Evolutionary conservation across 371 early-diverging fungal genomes (phyloP).

Genomic region (Rhizopus microsporus): DNA sequence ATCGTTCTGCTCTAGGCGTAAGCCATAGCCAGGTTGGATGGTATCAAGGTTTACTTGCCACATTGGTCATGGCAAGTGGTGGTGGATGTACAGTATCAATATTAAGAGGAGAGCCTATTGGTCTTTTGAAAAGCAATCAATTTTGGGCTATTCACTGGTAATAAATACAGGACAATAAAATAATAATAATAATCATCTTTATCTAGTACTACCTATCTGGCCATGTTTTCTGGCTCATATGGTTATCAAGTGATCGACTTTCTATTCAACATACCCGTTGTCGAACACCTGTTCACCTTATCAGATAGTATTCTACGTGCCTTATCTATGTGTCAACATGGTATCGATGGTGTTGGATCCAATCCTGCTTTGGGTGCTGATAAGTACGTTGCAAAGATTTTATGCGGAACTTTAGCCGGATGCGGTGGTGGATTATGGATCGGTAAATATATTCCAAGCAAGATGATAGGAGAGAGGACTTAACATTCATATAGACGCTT

Average conservation of each 20-base stretch:
- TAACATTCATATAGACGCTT: conserved; percentile 36
- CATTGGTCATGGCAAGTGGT: conserved; percentile 57
- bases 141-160: conserved; percentile 52
- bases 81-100: conserved; percentile 53
- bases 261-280: conserved; percentile 37
- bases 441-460: conserved; percentile 22
- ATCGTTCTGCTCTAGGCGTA: conserved; percentile 52
- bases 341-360: conserved; percentile 53
- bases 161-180: background rate
- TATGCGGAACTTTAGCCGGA: conserved; percentile 57
- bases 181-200: conserved; percentile 2
- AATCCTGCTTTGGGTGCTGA: conserved; percentile 42
- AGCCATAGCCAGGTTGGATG: conserved; percentile 46
- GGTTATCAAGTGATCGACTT: conserved; percentile 33
- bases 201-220: conserved; percentile 37
- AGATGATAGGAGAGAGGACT: background rate
- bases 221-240: conserved; percentile 42
- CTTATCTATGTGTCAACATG: conserved; percentile 45
- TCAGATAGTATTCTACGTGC: conserved; percentile 55
- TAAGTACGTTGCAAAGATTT: conserved; percentile 53
- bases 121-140: conserved; percentile 42
- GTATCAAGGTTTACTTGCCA: conserved; percentile 58
- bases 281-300: conserved; percentile 49
- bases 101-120: conserved; percentile 44
- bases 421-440: conserved; percentile 62